These are phyloP conservation scores for Paragyromitra xinjiangensis DNA, from an alignment of 495 filamentous ascomycete genomes.

Conservation along the genomic window DNA sequence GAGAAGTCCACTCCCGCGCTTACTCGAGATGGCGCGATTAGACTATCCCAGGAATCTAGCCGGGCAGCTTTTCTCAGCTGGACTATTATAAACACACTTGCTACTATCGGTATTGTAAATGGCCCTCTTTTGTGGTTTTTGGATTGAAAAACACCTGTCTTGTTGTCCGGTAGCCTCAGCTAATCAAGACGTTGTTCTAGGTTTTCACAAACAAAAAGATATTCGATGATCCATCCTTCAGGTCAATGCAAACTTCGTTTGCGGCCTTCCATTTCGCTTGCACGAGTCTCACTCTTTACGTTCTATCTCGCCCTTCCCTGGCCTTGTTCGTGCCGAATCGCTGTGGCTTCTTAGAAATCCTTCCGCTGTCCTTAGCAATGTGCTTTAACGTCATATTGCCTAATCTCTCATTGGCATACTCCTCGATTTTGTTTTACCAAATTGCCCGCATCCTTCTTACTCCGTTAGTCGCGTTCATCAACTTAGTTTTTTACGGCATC, in stretches of 20 bases:
- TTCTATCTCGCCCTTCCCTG: conserved; percentile 70
- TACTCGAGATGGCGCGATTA: conserved; percentile 54
- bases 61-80: conserved; percentile 61
- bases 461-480: conserved; percentile 72
- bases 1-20: conserved; percentile 23
- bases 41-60: conserved; percentile 35
- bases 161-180: neutral
- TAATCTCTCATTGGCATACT: conserved; percentile 75
- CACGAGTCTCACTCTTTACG: conserved; percentile 72
- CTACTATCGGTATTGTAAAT: conserved; percentile 70
- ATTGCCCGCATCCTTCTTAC: conserved; percentile 76
- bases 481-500: conserved; percentile 70
- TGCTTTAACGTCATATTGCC: conserved; percentile 77
- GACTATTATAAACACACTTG: conserved; percentile 69
- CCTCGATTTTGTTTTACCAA: conserved; percentile 78
- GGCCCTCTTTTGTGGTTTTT: conserved; percentile 5
- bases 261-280: conserved; percentile 77
- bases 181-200: conserved; percentile 59
- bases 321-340: conserved; percentile 69
- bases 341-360: conserved; percentile 66
- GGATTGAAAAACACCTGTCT: neutral
- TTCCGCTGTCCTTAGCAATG: conserved; percentile 74
- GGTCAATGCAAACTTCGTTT: conserved; percentile 73
- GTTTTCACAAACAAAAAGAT: conserved; percentile 82
- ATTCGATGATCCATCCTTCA: conserved; percentile 72